A percentile compares a stretch with the other conserved stretches of the same genome.
These are phyloP conservation scores for Colletotrichum viniferum DNA, from an alignment of 2,329 filamentous ascomycete species.

Conservation along the genomic window DNA sequence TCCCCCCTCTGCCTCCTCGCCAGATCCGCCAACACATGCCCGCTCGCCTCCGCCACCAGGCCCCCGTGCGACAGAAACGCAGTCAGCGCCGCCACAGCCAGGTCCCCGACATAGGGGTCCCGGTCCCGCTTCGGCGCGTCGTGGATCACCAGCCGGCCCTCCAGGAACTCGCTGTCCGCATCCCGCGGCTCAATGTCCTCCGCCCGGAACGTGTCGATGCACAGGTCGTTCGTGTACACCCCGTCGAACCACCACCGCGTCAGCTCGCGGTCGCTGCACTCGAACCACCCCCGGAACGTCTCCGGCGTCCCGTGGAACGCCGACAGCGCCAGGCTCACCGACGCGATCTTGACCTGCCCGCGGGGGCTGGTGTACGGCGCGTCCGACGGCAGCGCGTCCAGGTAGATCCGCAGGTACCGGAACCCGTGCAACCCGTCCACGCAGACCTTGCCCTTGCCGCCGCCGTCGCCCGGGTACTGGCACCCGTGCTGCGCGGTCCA, in stretches of 20 bases:
- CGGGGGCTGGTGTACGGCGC: constrained; percentile 45
- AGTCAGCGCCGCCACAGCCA: constrained; percentile 53
- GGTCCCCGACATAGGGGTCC: constrained; percentile 57
- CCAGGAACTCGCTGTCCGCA: constrained; percentile 45
- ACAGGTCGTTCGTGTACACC: constrained; percentile 56
- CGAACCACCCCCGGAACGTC: constrained; percentile 55
- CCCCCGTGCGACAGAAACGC: constrained; percentile 48
- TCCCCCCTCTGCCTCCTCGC: constrained; percentile 52
- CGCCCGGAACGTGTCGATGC: constrained; percentile 47
- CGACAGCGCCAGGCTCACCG: constrained; percentile 45
- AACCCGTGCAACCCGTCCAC: constrained; percentile 58
- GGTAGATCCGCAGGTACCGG: constrained; percentile 52
- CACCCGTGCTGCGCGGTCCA: constrained; percentile 53
- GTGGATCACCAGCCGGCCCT: constrained; percentile 50
- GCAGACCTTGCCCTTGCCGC: constrained; percentile 44
- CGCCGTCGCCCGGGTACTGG: constrained; percentile 26
- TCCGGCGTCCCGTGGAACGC: constrained; percentile 51
- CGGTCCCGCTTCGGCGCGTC: constrained; percentile 58
- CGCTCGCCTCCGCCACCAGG: constrained; percentile 39
- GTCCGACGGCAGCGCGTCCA: constrained; percentile 48
- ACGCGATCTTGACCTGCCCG: constrained; percentile 47
- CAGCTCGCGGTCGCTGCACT: constrained; percentile 52
- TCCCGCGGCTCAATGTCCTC: constrained; percentile 54
- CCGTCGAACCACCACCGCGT: constrained; percentile 59
- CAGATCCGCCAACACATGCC: constrained; percentile 54